Conservation (phyloP, 176 grass and related monocot genomes). For the Oryza brachyantha region DNA sequence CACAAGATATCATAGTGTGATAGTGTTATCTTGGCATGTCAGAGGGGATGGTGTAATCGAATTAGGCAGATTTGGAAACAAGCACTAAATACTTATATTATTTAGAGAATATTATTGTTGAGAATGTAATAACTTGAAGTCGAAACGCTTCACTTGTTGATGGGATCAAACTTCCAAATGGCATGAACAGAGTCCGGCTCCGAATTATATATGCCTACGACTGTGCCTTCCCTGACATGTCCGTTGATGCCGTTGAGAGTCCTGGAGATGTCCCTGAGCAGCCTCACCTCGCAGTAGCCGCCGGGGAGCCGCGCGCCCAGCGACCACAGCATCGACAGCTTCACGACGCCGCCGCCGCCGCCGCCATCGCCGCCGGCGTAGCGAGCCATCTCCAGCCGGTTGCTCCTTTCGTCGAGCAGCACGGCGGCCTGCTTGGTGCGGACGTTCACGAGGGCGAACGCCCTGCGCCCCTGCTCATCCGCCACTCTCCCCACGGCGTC, state of each 20-base stretch:
- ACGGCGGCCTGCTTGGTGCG: not conserved
- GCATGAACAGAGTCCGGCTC: not conserved
- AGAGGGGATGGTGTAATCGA: no score
- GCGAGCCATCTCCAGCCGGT: not conserved
- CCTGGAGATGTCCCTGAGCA: not conserved
- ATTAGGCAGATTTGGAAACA: no score
- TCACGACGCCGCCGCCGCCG: not conserved
- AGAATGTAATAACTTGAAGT: no score
- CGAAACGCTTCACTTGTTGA: not conserved
- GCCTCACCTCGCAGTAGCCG: not conserved
- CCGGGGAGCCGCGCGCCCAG: not conserved
- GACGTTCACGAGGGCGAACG: conserved; percentile 1
- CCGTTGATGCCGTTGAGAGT: not conserved
- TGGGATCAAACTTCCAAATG: not conserved
- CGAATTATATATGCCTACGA: not conserved
- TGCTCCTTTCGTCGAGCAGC: not conserved
- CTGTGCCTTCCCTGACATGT: not conserved
- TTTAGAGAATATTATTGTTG: no score
- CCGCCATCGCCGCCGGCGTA: no score
- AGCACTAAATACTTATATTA: no score
- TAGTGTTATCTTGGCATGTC: no score
- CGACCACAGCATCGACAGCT: conserved; percentile 5
- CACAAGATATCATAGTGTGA: no score
- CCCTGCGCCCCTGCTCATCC: not conserved
- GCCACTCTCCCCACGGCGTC: not conserved